Evolutionary conservation across 2,329 filamentous ascomycete species (phyloP).

Genomic region (Kalmusia sp.): DNA sequence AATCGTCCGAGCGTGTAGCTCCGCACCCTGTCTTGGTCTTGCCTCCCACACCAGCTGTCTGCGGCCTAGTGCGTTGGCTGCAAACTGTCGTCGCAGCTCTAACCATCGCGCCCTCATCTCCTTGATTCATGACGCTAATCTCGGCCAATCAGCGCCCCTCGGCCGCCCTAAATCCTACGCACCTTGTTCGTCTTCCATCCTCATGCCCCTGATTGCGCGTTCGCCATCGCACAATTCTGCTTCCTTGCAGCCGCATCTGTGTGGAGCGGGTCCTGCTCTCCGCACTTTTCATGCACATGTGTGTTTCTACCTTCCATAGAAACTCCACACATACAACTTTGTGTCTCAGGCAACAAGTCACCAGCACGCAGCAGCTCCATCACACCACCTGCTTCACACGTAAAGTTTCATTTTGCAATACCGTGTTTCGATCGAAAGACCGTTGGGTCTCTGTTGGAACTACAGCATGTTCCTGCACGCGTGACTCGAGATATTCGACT

Average conservation of each 20-base stretch:
- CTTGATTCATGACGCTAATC: slow-evolving; percentile 35
- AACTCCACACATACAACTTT: neutral
- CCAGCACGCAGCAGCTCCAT: neutral
- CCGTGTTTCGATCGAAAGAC: too few relatives aligned
- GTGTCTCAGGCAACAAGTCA: neutral
- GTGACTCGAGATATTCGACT: too few relatives aligned
- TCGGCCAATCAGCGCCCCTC: slow-evolving; percentile 30
- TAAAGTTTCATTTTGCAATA: neutral
- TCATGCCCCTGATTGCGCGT: slow-evolving; percentile 6
- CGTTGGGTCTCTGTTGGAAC: too few relatives aligned
- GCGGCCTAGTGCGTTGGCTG: slow-evolving; percentile 23
- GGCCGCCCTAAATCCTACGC: neutral
- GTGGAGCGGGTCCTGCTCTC: too few relatives aligned
- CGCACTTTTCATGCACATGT: too few relatives aligned
- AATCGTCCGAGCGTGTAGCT: neutral
- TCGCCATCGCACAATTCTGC: neutral
- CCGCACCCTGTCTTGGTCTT: slow-evolving; percentile 19
- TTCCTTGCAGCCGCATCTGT: slow-evolving; percentile 4
- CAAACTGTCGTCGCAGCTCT: slow-evolving; percentile 36
- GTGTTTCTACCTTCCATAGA: too few relatives aligned
- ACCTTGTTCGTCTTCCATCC: slow-evolving; percentile 8
- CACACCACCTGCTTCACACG: neutral
- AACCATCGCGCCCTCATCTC: slow-evolving; percentile 43
- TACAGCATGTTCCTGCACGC: neutral
- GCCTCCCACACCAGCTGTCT: slow-evolving; percentile 13